phyloP scores from a whole-genome alignment of 2,329 filamentous ascomycete genomes.

The Periconia sp. region DNA sequence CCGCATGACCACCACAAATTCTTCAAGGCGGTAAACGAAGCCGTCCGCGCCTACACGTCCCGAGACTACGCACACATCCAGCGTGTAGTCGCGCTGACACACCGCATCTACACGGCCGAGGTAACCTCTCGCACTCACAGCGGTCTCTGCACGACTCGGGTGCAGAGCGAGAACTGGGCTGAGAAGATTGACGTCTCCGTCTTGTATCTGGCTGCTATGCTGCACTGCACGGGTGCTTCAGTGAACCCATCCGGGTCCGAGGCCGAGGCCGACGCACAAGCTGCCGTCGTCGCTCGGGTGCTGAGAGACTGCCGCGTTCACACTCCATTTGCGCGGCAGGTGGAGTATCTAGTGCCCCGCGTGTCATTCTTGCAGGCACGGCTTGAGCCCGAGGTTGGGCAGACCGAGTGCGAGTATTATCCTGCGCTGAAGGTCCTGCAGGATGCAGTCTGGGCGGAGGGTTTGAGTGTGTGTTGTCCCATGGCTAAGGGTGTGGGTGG shows the following conservation, averaged over 20 bases:
- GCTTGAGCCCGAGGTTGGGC: slow-evolving; percentile 64
- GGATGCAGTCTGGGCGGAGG: slow-evolving; percentile 87
- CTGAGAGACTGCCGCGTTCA: slow-evolving; percentile 64
- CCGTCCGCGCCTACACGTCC: slow-evolving; percentile 52
- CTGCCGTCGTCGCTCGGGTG: slow-evolving; percentile 61
- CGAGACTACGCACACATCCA: slow-evolving; percentile 85
- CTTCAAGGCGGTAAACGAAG: slow-evolving; percentile 37
- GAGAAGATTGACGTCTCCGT: slow-evolving; percentile 56
- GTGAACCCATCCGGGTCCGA: too few species aligned
- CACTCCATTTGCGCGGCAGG: slow-evolving; percentile 63
- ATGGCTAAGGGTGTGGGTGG: too few species aligned
- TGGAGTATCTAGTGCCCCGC: slow-evolving; percentile 73
- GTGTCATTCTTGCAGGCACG: slow-evolving; percentile 80
- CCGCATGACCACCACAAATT: slow-evolving; percentile 10
- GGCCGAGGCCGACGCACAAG: slow-evolving; percentile 53
- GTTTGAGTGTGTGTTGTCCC: too few species aligned
- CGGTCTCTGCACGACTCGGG: too few species aligned
- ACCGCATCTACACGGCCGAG: slow-evolving; percentile 64
- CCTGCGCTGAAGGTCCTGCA: slow-evolving; percentile 84
- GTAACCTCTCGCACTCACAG: slow-evolving; percentile 17
- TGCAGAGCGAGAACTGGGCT: slow-evolving; percentile 26
- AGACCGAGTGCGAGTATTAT: slow-evolving; percentile 56
- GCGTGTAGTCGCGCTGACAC: slow-evolving; percentile 73
- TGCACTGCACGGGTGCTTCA: slow-evolving; percentile 80
- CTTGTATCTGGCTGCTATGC: slow-evolving; percentile 67